phyloP scores from a whole-genome alignment of 1,284 basidiomycete species.

The Ganoderma sinense region DNA sequence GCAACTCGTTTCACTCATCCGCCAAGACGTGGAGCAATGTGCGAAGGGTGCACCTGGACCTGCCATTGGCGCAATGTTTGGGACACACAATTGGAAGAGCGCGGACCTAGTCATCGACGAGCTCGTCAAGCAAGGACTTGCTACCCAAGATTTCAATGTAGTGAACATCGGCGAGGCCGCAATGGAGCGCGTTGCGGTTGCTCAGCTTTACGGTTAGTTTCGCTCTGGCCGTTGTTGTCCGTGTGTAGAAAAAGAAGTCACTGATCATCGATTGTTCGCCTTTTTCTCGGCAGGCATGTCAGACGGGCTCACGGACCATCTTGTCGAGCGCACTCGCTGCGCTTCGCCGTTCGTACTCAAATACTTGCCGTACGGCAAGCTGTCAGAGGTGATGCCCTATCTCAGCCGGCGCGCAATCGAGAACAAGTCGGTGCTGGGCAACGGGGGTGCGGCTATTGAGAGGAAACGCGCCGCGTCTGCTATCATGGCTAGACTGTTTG shows the following conservation, averaged over 20 bases:
- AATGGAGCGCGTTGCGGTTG: slow-evolving; percentile 77
- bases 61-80: slow-evolving; percentile 79
- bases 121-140: slow-evolving; percentile 68
- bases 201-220: slow-evolving; percentile 83
- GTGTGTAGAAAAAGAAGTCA: slow-evolving; percentile 4
- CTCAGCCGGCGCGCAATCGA: slow-evolving; percentile 72
- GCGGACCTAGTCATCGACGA: slow-evolving; percentile 69
- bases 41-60: slow-evolving; percentile 39
- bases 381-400: slow-evolving; percentile 77
- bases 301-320: slow-evolving; percentile 79
- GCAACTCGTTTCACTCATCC: slow-evolving; percentile 67
- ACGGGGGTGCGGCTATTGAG: slow-evolving; percentile 61
- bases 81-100: slow-evolving; percentile 85
- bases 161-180: slow-evolving; percentile 57
- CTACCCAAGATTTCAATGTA: slow-evolving; percentile 39
- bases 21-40: slow-evolving; percentile 46
- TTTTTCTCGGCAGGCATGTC: slow-evolving; percentile 71
- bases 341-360: slow-evolving; percentile 80
- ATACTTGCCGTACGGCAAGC: slow-evolving; percentile 84
- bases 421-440: slow-evolving; percentile 71
- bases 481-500: slow-evolving; percentile 46
- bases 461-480: slow-evolving; percentile 48
- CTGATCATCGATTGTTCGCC: neutral
- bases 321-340: slow-evolving; percentile 65
- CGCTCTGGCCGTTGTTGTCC: neutral